A percentile compares a stretch with the other conserved stretches of the same genome.
phyloP scores from a whole-genome alignment of 2,329 filamentous ascomycete species.

The Stenocarpella maydis region DNA sequence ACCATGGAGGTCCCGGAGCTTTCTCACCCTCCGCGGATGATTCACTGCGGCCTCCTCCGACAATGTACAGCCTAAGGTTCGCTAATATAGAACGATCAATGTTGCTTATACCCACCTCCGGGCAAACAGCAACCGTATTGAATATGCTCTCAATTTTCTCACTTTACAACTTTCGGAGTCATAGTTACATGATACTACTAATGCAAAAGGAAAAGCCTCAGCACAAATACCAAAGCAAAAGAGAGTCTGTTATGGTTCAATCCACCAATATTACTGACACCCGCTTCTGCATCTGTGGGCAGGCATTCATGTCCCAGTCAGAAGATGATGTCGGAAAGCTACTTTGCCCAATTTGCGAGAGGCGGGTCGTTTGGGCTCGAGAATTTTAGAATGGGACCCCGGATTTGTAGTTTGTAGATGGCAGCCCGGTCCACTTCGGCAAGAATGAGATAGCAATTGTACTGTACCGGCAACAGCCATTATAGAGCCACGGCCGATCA shows the following conservation, averaged over 20 bases:
- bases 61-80: not conserved
- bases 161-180: not conserved
- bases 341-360: conserved; percentile 6
- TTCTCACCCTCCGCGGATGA: not conserved
- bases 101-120: conserved; percentile 5
- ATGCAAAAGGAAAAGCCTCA: not conserved
- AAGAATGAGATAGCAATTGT: no score
- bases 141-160: not conserved
- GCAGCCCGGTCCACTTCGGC: no score
- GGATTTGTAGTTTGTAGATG: no score
- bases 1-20: not conserved
- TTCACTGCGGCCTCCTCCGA: not conserved
- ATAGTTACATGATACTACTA: not conserved
- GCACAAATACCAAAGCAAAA: not conserved
- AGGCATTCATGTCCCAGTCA: not conserved
- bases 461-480: no score
- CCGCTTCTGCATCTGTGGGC: conserved; percentile 14
- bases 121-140: no score
- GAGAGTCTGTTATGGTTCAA: not conserved
- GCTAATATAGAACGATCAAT: not conserved
- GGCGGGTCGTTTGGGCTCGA: not conserved
- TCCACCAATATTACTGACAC: not conserved
- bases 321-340: not conserved
- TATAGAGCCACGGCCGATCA: no score
- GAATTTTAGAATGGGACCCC: not conserved